Percentiles rank a stretch among this genome's conserved stretches.
phyloP scores from a whole-genome alignment of 139 green algal species.

The Medakamo hakoo region DNA sequence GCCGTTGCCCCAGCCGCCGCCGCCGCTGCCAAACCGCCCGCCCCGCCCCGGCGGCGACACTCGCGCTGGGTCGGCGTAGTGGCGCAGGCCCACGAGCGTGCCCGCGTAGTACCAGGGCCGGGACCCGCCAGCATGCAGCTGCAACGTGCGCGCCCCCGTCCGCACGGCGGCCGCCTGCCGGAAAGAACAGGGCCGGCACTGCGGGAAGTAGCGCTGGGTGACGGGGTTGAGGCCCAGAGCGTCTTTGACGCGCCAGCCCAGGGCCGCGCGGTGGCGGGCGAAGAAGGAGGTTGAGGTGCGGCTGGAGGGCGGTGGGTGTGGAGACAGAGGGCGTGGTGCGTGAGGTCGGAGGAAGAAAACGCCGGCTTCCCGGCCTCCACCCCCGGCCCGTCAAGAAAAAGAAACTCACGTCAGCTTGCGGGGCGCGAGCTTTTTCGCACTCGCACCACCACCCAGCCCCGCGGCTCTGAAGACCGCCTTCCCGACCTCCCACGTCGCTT shows the following conservation, averaged over 20 bases:
- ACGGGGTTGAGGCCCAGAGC: conserved; percentile 11
- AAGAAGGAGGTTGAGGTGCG: background rate
- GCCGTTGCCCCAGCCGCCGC: too few relatives aligned
- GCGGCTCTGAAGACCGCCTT: too few relatives aligned
- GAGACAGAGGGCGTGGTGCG: too few relatives aligned
- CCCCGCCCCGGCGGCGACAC: background rate
- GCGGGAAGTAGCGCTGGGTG: conserved; percentile 28
- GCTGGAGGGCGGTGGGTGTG: background rate
- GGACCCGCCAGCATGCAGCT: conserved; percentile 32
- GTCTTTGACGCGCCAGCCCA: conserved; percentile 1
- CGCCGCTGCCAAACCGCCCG: too few relatives aligned
- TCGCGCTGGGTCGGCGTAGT: conserved; percentile 8
- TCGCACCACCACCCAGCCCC: too few relatives aligned
- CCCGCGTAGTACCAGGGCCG: conserved; percentile 25
- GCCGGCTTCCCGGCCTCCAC: too few relatives aligned
- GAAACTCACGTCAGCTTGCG: too few relatives aligned
- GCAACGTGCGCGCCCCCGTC: conserved; percentile 18
- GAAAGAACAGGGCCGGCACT: conserved; percentile 39
- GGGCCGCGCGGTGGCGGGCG: background rate
- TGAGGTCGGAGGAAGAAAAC: too few relatives aligned
- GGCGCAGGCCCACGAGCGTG: conserved; percentile 29
- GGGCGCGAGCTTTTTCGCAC: too few relatives aligned
- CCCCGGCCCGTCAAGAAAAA: too few relatives aligned
- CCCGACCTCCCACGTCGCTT: too few relatives aligned
- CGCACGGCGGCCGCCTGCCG: conserved; percentile 36